Conservation (phyloP, 257 asterid genomes). For the Lycium ferocissimum region DNA sequence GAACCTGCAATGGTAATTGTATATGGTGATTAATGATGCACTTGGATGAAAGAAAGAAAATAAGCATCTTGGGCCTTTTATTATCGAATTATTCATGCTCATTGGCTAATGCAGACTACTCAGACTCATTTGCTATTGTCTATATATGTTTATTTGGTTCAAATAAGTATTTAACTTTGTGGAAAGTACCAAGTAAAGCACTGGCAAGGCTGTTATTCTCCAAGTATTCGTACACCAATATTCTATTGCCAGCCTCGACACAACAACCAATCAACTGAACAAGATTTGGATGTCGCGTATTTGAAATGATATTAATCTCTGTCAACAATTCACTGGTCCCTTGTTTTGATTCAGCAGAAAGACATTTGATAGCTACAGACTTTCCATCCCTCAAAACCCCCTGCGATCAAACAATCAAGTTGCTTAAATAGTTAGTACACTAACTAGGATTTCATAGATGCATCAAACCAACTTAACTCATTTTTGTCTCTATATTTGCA, state of each 20-base stretch:
- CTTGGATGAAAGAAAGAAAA: background rate
- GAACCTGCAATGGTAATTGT: slow-evolving; percentile 47
- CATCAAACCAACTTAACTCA: background rate
- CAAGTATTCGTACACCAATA: slow-evolving; percentile 78
- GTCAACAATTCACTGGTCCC: slow-evolving; percentile 79
- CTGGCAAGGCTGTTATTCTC: slow-evolving; percentile 82
- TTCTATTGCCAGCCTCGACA: slow-evolving; percentile 61
- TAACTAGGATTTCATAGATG: background rate
- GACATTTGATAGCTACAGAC: slow-evolving; percentile 74
- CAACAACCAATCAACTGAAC: slow-evolving; percentile 83
- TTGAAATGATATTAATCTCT: slow-evolving; percentile 70
- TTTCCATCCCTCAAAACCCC: slow-evolving; percentile 83
- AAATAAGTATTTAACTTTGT: background rate
- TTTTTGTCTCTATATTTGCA: background rate
- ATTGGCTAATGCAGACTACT: background rate
- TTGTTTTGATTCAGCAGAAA: slow-evolving; percentile 80
- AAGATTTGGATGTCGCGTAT: slow-evolving; percentile 69
- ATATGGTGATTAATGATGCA: background rate
- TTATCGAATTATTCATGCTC: background rate
- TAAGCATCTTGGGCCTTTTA: background rate
- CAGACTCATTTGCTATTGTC: background rate
- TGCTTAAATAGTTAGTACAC: background rate
- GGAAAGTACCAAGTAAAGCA: slow-evolving; percentile 67
- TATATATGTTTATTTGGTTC: background rate
- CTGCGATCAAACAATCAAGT: slow-evolving; percentile 42